These are phyloP conservation scores for Aurinia saxatilis DNA, from an alignment of 345 rosid species.

Conservation along the genomic window DNA sequence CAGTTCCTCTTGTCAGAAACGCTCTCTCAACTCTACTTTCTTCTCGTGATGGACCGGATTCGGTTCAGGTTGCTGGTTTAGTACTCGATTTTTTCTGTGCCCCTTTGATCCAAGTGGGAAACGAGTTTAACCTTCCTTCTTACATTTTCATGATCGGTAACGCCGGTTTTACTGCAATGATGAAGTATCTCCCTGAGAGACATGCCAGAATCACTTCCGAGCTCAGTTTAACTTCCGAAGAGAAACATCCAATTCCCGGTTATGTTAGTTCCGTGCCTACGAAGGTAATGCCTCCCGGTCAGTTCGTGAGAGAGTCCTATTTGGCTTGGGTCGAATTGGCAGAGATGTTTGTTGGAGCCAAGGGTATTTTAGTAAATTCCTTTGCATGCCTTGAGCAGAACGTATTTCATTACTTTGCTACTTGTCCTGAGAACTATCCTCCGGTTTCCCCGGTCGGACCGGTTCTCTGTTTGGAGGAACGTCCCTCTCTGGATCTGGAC, in stretches of 20 bases:
- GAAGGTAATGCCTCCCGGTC: constrained; percentile 29
- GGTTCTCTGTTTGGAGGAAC: constrained; percentile 27
- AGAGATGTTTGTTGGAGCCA: constrained; percentile 28
- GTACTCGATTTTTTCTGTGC: constrained; percentile 43
- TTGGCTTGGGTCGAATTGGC: constrained; percentile 30
- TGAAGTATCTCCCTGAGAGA: constrained; percentile 31
- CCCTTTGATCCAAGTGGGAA: constrained; percentile 33
- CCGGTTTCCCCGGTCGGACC: constrained; percentile 42
- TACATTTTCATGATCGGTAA: constrained; percentile 35
- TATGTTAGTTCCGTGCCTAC: constrained; percentile 32
- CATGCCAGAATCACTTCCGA: constrained; percentile 10
- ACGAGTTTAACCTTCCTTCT: constrained; percentile 39
- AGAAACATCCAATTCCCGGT: constrained; percentile 23
- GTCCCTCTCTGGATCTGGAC: constrained; percentile 11
- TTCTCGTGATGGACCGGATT: constrained; percentile 1
- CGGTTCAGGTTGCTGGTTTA: constrained; percentile 32
- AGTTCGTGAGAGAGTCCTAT: constrained; percentile 33
- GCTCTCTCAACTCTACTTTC: constrained; percentile 8
- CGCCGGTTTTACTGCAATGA: constrained; percentile 30
- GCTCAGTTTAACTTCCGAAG: constrained; percentile 15
- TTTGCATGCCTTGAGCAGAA: constrained; percentile 32
- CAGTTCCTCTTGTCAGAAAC: constrained; percentile 19
- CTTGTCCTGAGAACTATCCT: constrained; percentile 17
- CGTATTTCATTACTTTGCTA: constrained; percentile 25
- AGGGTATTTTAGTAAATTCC: constrained; percentile 41